These are phyloP conservation scores for Blepharisma stoltei DNA, from an alignment of 73 alveolate genomes.

Conservation along the genomic window DNA sequence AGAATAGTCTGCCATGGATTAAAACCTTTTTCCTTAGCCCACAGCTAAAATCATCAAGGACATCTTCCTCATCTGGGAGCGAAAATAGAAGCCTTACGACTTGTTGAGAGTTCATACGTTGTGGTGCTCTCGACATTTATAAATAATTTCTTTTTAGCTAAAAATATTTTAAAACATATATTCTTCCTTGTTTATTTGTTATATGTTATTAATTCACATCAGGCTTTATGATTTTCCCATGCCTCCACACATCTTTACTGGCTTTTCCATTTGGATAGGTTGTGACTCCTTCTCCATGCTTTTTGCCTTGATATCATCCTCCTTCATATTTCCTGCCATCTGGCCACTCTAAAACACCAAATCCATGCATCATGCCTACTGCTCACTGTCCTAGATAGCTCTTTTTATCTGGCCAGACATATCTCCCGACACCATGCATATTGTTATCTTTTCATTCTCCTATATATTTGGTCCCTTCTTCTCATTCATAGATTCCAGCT, in stretches of 20 bases:
- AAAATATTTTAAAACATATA: too few species aligned
- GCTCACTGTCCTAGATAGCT: constrained; percentile 60
- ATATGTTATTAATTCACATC: background rate
- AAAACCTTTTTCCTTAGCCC: constrained; percentile 54
- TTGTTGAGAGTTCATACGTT: constrained; percentile 45
- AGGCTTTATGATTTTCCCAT: constrained; percentile 15
- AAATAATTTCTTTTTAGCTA: too few species aligned
- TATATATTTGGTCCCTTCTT: constrained; percentile 50
- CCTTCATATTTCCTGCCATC: constrained; percentile 53
- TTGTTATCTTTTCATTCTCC: constrained; percentile 72
- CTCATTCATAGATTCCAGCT: constrained; percentile 41
- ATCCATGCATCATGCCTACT: constrained; percentile 35
- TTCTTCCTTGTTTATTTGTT: too few species aligned
- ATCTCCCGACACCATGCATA: constrained; percentile 70
- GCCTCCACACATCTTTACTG: constrained; percentile 20
- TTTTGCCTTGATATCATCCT: constrained; percentile 66
- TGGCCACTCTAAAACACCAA: constrained; percentile 32
- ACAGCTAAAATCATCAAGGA: constrained; percentile 86
- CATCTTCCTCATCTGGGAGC: constrained; percentile 63
- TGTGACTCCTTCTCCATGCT: constrained; percentile 63
- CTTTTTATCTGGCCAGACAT: constrained; percentile 53
- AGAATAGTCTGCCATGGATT: constrained; percentile 71
- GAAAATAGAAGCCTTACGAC: constrained; percentile 63
- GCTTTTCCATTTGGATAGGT: constrained; percentile 15
- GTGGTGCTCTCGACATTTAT: too few species aligned